A percentile compares a stretch with the other conserved stretches of the same genome.
Evolutionary conservation across 768 basidiomycete genomes (phyloP).

Genomic region (Serendipita sp.): DNA sequence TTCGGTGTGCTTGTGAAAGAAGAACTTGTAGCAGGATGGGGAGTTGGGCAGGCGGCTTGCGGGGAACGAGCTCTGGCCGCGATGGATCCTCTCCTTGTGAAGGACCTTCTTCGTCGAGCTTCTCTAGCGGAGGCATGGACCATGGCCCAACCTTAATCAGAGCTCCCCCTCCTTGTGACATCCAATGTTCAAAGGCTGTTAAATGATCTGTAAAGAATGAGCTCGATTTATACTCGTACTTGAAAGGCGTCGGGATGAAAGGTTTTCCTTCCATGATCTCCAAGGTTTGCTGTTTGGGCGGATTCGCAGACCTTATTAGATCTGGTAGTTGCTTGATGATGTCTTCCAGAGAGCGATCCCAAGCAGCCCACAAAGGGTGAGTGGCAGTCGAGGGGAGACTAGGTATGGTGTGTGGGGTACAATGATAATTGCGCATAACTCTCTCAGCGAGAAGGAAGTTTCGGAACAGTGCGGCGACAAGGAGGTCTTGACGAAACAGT

Average conservation of each 20-base stretch:
- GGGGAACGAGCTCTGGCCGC: slow-evolving; percentile 48
- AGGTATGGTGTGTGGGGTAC: slow-evolving; percentile 88
- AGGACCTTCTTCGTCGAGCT: slow-evolving; percentile 10
- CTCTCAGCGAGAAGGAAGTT: slow-evolving; percentile 95
- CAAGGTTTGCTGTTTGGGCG: slow-evolving; percentile 21
- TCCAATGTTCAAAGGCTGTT: slow-evolving; percentile 97
- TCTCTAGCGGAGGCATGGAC: slow-evolving; percentile 36
- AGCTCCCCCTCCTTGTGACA: slow-evolving; percentile 81
- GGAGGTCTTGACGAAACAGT: slow-evolving; percentile 84
- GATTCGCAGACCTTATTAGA: slow-evolving; percentile 22
- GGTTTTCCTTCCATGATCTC: slow-evolving; percentile 6
- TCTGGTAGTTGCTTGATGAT: slow-evolving; percentile 89
- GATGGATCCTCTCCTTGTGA: slow-evolving; percentile 22
- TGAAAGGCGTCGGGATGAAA: slow-evolving; percentile 8
- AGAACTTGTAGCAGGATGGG: slow-evolving; percentile 96
- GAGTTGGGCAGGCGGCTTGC: slow-evolving; percentile 90
- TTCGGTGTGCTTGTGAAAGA: slow-evolving; percentile 87
- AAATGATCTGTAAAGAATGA: slow-evolving; percentile 93
- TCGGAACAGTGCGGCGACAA: slow-evolving; percentile 91
- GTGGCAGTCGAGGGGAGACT: slow-evolving; percentile 92
- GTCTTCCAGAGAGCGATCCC: slow-evolving; percentile 94
- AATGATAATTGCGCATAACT: slow-evolving; percentile 96
- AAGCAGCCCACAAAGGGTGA: slow-evolving; percentile 89
- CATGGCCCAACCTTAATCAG: slow-evolving; percentile 61
- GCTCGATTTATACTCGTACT: slow-evolving; percentile 64